phyloP scores from a whole-genome alignment of 2,329 filamentous ascomycete species.

The Aspergillus sp. region DNA sequence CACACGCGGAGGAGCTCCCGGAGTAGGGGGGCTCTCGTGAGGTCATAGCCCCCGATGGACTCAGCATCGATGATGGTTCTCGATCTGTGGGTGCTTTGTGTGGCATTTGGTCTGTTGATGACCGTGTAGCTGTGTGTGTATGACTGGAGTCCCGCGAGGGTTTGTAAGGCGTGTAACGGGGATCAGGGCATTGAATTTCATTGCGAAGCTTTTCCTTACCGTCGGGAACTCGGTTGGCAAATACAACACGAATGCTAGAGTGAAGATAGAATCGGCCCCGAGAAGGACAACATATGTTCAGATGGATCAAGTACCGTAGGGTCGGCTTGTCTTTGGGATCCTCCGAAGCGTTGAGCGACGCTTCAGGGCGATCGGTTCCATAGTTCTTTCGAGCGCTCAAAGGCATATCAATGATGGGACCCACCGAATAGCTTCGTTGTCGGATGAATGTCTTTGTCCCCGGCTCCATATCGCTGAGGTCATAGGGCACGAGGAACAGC shows the following conservation, averaged over 20 bases:
- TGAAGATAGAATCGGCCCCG: conserved; percentile 86
- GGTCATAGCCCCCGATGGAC: neutral
- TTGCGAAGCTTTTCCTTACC: conserved; percentile 90
- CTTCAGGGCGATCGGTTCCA: conserved; percentile 57
- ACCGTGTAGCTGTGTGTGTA: conserved; percentile 49
- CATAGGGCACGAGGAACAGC: conserved; percentile 90
- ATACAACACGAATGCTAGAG: conserved; percentile 89
- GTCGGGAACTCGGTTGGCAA: conserved; percentile 93
- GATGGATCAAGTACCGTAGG: conserved; percentile 84
- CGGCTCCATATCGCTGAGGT: conserved; percentile 86
- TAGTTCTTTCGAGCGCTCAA: conserved; percentile 44
- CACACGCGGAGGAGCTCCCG: conserved; percentile 11
- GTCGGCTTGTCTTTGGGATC: conserved; percentile 61
- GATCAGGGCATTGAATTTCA: conserved; percentile 86
- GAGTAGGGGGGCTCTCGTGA: conserved; percentile 11
- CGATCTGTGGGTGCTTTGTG: conserved; percentile 60
- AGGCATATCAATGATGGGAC: conserved; percentile 76
- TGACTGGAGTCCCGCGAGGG: conserved; percentile 52
- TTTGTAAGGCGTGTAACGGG: conserved; percentile 83
- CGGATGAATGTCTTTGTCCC: conserved; percentile 95
- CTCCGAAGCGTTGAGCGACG: conserved; percentile 50
- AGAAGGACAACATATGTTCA: conserved; percentile 87
- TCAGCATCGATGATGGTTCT: conserved; percentile 16
- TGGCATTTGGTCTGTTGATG: conserved; percentile 62
- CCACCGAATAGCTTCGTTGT: conserved; percentile 88